Base-by-base conservation (phyloP, 2,329 filamentous ascomycete genomes). In the Lecanoromycetidae sp. region DNA sequence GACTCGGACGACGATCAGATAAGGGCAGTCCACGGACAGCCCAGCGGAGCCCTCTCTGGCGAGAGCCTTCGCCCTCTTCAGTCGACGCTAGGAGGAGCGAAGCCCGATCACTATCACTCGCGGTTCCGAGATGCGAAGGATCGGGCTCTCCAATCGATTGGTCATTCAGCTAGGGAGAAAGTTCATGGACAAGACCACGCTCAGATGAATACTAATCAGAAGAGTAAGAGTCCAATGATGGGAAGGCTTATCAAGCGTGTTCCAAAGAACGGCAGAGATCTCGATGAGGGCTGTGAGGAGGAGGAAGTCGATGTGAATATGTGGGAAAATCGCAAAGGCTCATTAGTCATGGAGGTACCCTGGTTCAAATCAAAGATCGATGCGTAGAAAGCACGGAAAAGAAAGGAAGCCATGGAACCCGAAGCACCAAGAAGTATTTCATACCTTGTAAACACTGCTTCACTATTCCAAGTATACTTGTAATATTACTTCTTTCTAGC, bases 231-330 rank as follows among this genome's bases (percentile, higher is more conserved):
- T 33, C 37, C n/a, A 8, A 5, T 23, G 27, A 34, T 27, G 42
- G 36, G n/a, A 7, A 41, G 25, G 20, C n/a, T 41, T 29, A 47
- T 19, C 27, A 10, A 34, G 15, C 20, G n/a, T 9, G 36, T 26
- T 9, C 27, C n/a, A 35, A 32, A 8, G 19, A 26, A 44, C 5
- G 5, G 17, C 5, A 23, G 13, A 8, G 44, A 23, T 3, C 13
- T 30, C 33, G 44, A 41, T 34, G 25, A 38, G 17, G 34, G 25
- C 10, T 40, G 45, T 5, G 46, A 49, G 15, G 46, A 47, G 9
- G 50, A 52, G 9, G 43, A 47, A 3, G 41, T 52, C 13, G 46
- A 36, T 19, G 20, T 52, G 8, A 46, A 52, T 29, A 43, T 47
- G 38, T 52, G 50, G 50, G 50, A n/a, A n/a, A n/a, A n/a, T n/a